Conservation (phyloP, 2,329 filamentous ascomycete genomes). For the Epichloe uncinata region DNA sequence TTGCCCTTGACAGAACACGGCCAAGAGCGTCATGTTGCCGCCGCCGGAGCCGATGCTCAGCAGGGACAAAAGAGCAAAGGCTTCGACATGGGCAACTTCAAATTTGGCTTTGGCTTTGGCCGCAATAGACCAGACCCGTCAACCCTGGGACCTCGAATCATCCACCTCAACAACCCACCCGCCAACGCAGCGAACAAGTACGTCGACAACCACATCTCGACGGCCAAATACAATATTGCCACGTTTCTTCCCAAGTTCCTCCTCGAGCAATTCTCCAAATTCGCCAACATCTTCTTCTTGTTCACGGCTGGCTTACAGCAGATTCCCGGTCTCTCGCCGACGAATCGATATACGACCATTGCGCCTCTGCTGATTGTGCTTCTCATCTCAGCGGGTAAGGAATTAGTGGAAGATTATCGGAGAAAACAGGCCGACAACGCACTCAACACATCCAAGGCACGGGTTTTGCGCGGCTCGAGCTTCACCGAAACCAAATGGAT, state of each 20-base stretch:
- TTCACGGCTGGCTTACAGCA: conserved; percentile 93
- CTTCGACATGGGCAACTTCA: conserved; percentile 66
- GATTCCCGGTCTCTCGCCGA: conserved; percentile 88
- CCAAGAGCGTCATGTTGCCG: conserved; percentile 22
- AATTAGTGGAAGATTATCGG: conserved; percentile 85
- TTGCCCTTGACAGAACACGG: conserved; percentile 74
- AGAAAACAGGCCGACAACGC: conserved; percentile 75
- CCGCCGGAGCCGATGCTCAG: conserved; percentile 32
- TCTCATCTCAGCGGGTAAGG: conserved; percentile 89
- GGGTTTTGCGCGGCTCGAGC: conserved; percentile 65
- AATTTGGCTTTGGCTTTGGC: conserved; percentile 64
- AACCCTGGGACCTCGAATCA: conserved; percentile 80
- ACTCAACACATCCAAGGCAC: conserved; percentile 77
- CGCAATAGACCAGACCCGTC: conserved; percentile 76
- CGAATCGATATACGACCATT: conserved; percentile 92
- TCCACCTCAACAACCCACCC: conserved; percentile 91
- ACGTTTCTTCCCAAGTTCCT: conserved; percentile 96
- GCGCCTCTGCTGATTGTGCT: conserved; percentile 84
- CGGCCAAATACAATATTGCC: conserved; percentile 88
- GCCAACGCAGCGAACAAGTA: conserved; percentile 85
- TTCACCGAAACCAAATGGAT: conserved; percentile 91
- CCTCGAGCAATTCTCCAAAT: conserved; percentile 97
- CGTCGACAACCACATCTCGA: conserved; percentile 92
- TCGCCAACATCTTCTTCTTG: conserved; percentile 98
- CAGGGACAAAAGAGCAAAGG: conserved; percentile 36